Evolutionary conservation across 2,329 filamentous ascomycete genomes (phyloP).

Genomic region (Laburnicola sp.): DNA sequence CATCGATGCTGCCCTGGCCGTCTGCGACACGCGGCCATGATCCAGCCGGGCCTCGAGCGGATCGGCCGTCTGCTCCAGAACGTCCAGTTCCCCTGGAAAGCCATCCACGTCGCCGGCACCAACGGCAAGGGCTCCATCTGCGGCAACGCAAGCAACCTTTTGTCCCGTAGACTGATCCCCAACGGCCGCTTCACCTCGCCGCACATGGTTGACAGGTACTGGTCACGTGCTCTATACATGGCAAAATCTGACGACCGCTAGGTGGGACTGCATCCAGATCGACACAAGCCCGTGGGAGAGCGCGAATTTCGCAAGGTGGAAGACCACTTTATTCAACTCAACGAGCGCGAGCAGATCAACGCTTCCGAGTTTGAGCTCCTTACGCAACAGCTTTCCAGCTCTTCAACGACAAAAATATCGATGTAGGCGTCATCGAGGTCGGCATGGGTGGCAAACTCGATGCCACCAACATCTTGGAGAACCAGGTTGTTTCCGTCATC

Average conservation of each 20-base stretch:
- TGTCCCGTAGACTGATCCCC: slow-evolving; percentile 67
- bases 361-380: slow-evolving; percentile 81
- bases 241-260: slow-evolving; percentile 34
- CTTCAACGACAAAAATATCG: slow-evolving; percentile 73
- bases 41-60: slow-evolving; percentile 64
- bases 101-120: slow-evolving; percentile 92
- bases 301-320: slow-evolving; percentile 68
- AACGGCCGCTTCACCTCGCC: slow-evolving; percentile 89
- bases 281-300: slow-evolving; percentile 68
- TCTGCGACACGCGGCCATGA: slow-evolving; percentile 50
- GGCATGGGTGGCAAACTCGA: slow-evolving; percentile 89
- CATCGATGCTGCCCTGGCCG: slow-evolving; percentile 25
- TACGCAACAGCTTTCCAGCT: slow-evolving; percentile 91
- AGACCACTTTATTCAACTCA: slow-evolving; percentile 61
- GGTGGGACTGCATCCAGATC: slow-evolving; percentile 88
- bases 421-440: slow-evolving; percentile 88
- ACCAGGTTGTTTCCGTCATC: slow-evolving; percentile 82
- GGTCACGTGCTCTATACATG: slow-evolving; percentile 14
- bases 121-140: slow-evolving; percentile 98
- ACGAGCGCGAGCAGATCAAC: slow-evolving; percentile 57
- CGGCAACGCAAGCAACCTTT: slow-evolving; percentile 77
- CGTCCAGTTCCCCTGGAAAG: slow-evolving; percentile 69
- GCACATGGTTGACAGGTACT: slow-evolving; percentile 73
- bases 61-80: slow-evolving; percentile 60
- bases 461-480: slow-evolving; percentile 81